A percentile compares a stretch with the other conserved stretches of the same genome.
Conservation (phyloP, 768 basidiomycete species). For the Cantharellus cinnabarinus region DNA sequence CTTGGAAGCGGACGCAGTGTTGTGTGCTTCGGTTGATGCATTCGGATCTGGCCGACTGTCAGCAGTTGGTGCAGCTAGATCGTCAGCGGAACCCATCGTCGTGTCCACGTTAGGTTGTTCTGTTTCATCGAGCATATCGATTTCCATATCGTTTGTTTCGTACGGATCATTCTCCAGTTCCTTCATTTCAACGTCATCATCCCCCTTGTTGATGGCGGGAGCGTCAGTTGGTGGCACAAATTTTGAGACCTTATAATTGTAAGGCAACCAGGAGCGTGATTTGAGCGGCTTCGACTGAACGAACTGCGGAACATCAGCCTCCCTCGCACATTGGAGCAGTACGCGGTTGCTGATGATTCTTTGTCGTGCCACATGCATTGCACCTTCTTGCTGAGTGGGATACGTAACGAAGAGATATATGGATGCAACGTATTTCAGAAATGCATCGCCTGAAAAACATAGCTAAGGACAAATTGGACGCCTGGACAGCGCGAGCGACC, state of each 20-base stretch:
- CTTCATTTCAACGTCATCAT: background rate
- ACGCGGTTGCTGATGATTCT: conserved; percentile 56
- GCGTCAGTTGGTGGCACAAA: background rate
- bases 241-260: background rate
- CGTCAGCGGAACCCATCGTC: background rate
- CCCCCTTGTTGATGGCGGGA: background rate
- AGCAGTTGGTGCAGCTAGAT: background rate
- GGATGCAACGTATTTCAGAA: conserved; percentile 60
- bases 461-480: background rate
- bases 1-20: background rate
- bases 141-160: background rate
- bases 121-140: background rate
- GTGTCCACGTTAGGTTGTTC: background rate
- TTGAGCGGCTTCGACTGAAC: conserved; percentile 55
- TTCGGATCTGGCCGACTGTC: background rate
- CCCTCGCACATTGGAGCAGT: conserved; percentile 33
- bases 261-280: conserved; percentile 44
- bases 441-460: conserved; percentile 42
- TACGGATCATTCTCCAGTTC: background rate
- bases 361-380: conserved; percentile 44
- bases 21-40: background rate
- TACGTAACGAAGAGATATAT: conserved; percentile 53
- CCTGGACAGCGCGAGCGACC: conserved; percentile 6
- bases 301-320: conserved; percentile 44
- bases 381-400: conserved; percentile 43